These are phyloP conservation scores for Thymus quinquecostatus DNA, from an alignment of 257 asterid genomes.

Conservation along the genomic window DNA sequence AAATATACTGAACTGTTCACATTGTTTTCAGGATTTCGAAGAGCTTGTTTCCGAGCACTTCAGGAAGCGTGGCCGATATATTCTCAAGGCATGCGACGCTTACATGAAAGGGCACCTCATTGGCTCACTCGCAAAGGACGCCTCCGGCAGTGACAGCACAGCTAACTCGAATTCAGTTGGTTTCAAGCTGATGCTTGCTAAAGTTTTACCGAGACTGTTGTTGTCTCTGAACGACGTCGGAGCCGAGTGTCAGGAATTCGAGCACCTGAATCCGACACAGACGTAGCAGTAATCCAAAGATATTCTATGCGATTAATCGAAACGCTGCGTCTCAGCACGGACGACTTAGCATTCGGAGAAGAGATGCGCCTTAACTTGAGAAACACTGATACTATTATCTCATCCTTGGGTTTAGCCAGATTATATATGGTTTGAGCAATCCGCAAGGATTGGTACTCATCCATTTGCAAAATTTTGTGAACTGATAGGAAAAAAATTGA, in stretches of 20 bases:
- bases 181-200: slow-evolving; percentile 89
- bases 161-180: slow-evolving; percentile 80
- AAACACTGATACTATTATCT: not conserved
- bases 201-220: slow-evolving; percentile 77
- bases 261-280: slow-evolving; percentile 53
- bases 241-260: slow-evolving; percentile 71
- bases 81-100: slow-evolving; percentile 94
- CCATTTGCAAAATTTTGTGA: slow-evolving; percentile 34
- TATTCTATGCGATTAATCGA: slow-evolving; percentile 15
- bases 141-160: slow-evolving; percentile 43
- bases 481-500: slow-evolving; percentile 19
- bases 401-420: slow-evolving; percentile 9
- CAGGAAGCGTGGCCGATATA: slow-evolving; percentile 76
- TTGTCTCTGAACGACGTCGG: slow-evolving; percentile 65
- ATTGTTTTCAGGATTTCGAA: slow-evolving; percentile 76
- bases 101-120: slow-evolving; percentile 91
- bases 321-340: slow-evolving; percentile 6
- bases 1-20: not conserved
- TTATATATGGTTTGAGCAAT: slow-evolving; percentile 26
- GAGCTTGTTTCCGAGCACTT: slow-evolving; percentile 80
- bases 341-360: not conserved
- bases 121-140: slow-evolving; percentile 81
- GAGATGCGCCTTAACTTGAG: slow-evolving; percentile 2
- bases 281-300: slow-evolving; percentile 40
- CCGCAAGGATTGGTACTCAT: slow-evolving; percentile 28